Evolutionary conservation across 768 basidiomycete genomes (phyloP), one percentile per base, ranked within the genome.

Genomic region (Hygrophoropsis aurantiaca): DNA sequence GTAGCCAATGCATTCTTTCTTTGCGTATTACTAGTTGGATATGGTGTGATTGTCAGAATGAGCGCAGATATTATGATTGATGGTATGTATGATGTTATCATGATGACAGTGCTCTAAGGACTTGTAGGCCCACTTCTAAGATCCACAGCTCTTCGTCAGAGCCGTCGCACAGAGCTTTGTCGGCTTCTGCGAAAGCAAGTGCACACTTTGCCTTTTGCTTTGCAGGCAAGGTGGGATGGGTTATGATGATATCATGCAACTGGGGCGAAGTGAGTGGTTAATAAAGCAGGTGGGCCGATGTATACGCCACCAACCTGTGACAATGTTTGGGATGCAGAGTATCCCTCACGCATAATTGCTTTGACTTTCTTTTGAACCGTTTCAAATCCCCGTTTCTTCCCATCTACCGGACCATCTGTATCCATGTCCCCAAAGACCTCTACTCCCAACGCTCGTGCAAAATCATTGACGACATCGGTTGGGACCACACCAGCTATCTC

Each of bases 401-500:
- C 27, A 30, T 13, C 13, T 19, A 67, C 48, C 19, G 50, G 54
- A 13, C 42, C 65, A 47, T 79, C 77, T 38, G 64, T 60, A 46
- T 81, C 80, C 37, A 84, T 72, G 40, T 78, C 76, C 69, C 79
- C 82, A 3, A 59, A 73, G 15, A 77, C 57, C 25, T 93, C 86
- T 13, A 97, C 73, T 3, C 94, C 94, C 20, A 97, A 64, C 0
- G 81, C 75, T 15, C 64, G 61, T 0, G 86, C 87, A 51, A 98
- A 84, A 39, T 78, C 73, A 13, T 78, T 71, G 38, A 98, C 79
- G 1, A 90, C 79, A 11, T 58, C 50, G 51, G 84, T 82, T 0
- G 95, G 97, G 0, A 97, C 91, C 20, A 97, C 89, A 0, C 97
- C 97, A 0, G 94, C 94, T 46, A 98, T 98, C 68, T 99, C 97